A percentile compares a stretch with the other conserved stretches of the same genome.
Conservation (phyloP, 768 basidiomycete genomes). For the Lactarius indigo region DNA sequence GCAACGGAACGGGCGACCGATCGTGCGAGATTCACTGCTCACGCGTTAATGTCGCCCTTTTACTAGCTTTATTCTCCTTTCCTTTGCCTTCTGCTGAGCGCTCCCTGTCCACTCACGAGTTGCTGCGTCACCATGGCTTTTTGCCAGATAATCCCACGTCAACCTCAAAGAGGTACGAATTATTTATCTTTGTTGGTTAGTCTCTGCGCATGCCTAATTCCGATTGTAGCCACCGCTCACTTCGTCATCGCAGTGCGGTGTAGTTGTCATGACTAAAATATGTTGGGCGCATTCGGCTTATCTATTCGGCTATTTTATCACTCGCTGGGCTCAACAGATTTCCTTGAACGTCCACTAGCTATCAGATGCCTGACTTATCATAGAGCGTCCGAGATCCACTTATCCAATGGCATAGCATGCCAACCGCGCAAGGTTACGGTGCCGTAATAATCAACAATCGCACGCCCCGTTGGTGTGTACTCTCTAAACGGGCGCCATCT, state of each 20-base stretch:
- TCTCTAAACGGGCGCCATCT: slow-evolving; percentile 6
- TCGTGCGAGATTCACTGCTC: slow-evolving; percentile 5
- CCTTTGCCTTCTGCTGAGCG: background rate
- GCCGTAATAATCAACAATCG: slow-evolving; percentile 14
- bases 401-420: background rate
- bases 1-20: background rate
- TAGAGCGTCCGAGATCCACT: slow-evolving; percentile 2
- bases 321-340: slow-evolving; percentile 2
- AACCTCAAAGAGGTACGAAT: background rate
- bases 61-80: background rate
- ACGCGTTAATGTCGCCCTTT: slow-evolving; percentile 8
- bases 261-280: background rate
- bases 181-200: background rate
- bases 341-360: background rate
- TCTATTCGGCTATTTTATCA: background rate
- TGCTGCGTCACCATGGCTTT: slow-evolving; percentile 17
- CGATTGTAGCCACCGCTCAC: background rate
- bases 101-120: background rate
- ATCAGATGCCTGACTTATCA: background rate
- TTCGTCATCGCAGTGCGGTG: slow-evolving; percentile 17
- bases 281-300: background rate
- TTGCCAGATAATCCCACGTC: slow-evolving; percentile 1
- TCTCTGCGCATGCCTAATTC: background rate
- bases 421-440: background rate
- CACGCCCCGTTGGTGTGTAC: slow-evolving; percentile 11